Conservation (phyloP, 441 rosid species). For the Populus hybrid region DNA sequence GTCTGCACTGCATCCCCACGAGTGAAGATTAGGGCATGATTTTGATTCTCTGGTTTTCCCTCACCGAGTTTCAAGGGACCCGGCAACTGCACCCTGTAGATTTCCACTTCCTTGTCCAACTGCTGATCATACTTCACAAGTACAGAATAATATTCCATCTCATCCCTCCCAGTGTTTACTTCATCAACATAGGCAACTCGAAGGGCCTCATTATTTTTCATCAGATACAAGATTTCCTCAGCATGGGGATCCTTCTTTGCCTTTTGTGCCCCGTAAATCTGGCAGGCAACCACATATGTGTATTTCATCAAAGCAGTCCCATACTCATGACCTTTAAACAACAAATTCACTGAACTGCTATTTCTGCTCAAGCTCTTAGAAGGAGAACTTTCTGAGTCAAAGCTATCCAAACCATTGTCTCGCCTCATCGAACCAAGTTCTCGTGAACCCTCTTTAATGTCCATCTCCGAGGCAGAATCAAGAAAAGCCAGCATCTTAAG, state of each 20-base stretch:
- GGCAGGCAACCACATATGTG: conserved; percentile 86
- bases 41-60: conserved; percentile 94
- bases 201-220: conserved; percentile 79
- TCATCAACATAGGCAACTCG: conserved; percentile 94
- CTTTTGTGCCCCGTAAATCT: conserved; percentile 76
- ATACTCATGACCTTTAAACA: conserved; percentile 73
- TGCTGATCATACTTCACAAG: conserved; percentile 77
- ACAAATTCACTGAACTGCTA: conserved; percentile 43
- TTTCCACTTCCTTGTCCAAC: conserved; percentile 68
- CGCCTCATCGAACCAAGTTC: conserved; percentile 54
- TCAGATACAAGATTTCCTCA: conserved; percentile 63
- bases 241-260: conserved; percentile 70
- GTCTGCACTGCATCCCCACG: conserved; percentile 94
- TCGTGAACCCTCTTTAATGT: conserved; percentile 56
- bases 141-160: conserved; percentile 65
- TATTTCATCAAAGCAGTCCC: conserved; percentile 81
- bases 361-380: conserved; percentile 46
- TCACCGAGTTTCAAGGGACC: conserved; percentile 92
- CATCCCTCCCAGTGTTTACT: conserved; percentile 49
- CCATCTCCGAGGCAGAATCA: conserved; percentile 86
- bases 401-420: conserved; percentile 40
- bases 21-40: conserved; percentile 86
- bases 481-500: conserved; percentile 82
- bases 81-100: conserved; percentile 78
- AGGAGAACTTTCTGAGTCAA: conserved; percentile 38